A percentile compares a stretch with the other conserved stretches of the same genome.
phyloP scores from a whole-genome alignment of 2,329 filamentous ascomycete species.

The Talaromyces sp. region DNA sequence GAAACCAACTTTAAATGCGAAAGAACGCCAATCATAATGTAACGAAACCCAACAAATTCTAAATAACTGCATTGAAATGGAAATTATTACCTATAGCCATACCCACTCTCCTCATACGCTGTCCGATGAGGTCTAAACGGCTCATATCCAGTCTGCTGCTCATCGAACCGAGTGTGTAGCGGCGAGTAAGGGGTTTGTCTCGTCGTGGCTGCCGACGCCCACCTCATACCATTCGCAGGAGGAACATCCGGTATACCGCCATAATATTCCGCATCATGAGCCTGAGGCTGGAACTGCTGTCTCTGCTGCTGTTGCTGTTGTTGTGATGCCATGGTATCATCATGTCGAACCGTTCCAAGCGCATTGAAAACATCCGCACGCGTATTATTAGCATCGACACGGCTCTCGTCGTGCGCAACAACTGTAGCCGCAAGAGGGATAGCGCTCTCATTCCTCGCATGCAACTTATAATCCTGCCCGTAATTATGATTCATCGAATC shows the following conservation, averaged over 20 bases:
- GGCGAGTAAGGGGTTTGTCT: slow-evolving; percentile 15
- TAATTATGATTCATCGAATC: slow-evolving; percentile 33
- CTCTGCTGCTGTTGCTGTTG: slow-evolving; percentile 18
- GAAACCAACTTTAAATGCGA: neutral
- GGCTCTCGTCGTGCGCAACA: neutral
- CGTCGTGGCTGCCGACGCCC: slow-evolving; percentile 8
- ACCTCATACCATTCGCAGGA: slow-evolving; percentile 16
- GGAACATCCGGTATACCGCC: slow-evolving; percentile 24
- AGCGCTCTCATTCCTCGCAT: slow-evolving; percentile 20
- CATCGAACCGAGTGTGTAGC: slow-evolving; percentile 20
- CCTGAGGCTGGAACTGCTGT: slow-evolving; percentile 14
- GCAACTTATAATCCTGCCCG: slow-evolving; percentile 32
- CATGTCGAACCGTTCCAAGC: slow-evolving; percentile 15
- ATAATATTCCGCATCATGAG: slow-evolving; percentile 21
- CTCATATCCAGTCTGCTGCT: slow-evolving; percentile 9
- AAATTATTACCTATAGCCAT: slow-evolving; percentile 1
- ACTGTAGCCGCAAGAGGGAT: slow-evolving; percentile 13
- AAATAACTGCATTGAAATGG: neutral
- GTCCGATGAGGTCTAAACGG: slow-evolving; percentile 9
- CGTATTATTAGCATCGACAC: neutral
- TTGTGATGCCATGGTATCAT: neutral
- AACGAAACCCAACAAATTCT: neutral
- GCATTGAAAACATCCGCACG: slow-evolving; percentile 14
- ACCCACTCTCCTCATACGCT: slow-evolving; percentile 7
- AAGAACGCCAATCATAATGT: neutral